phyloP scores from a whole-genome alignment of 176 grass and related monocot genomes.

The Lolium rigidum region DNA sequence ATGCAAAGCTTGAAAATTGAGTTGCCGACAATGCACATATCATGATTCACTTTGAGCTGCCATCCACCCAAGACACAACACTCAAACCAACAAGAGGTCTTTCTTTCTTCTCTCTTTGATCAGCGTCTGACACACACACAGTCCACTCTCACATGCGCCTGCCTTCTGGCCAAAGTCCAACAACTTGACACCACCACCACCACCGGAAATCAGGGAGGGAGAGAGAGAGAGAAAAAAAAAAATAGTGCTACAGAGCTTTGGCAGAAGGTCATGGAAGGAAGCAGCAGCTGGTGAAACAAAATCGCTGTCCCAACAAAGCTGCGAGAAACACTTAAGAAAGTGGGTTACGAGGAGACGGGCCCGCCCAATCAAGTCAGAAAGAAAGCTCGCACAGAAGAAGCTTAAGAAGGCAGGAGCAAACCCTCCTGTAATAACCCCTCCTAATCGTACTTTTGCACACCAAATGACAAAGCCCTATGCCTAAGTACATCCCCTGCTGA shows the following conservation, averaged over 20 bases:
- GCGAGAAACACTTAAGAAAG: slow-evolving; percentile 54
- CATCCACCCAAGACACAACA: slow-evolving; percentile 38
- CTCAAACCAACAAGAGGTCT: slow-evolving; percentile 24
- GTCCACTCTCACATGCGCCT: slow-evolving; percentile 48
- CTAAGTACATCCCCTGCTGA: slow-evolving; percentile 47
- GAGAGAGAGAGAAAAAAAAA: background rate
- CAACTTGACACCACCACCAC: slow-evolving; percentile 15
- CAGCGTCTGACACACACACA: slow-evolving; percentile 49
- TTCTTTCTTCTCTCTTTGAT: slow-evolving; percentile 24
- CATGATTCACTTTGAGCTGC: slow-evolving; percentile 52
- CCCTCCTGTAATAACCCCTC: slow-evolving; percentile 47
- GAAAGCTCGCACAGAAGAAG: slow-evolving; percentile 47
- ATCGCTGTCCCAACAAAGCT: slow-evolving; percentile 42
- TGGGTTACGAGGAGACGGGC: slow-evolving; percentile 8
- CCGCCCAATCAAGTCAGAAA: slow-evolving; percentile 52
- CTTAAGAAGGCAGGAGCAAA: slow-evolving; percentile 36
- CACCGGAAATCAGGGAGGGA: background rate
- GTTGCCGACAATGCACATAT: slow-evolving; percentile 51
- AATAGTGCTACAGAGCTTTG: slow-evolving; percentile 18
- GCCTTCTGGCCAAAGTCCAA: slow-evolving; percentile 51
- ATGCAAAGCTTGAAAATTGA: slow-evolving; percentile 27
- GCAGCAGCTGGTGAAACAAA: slow-evolving; percentile 48
- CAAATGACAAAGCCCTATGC: slow-evolving; percentile 55
- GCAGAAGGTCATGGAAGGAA: slow-evolving; percentile 39
- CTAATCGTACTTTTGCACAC: slow-evolving; percentile 61